phyloP scores from a whole-genome alignment of 164 flowering plant species.

The Taxillus chinensis region DNA sequence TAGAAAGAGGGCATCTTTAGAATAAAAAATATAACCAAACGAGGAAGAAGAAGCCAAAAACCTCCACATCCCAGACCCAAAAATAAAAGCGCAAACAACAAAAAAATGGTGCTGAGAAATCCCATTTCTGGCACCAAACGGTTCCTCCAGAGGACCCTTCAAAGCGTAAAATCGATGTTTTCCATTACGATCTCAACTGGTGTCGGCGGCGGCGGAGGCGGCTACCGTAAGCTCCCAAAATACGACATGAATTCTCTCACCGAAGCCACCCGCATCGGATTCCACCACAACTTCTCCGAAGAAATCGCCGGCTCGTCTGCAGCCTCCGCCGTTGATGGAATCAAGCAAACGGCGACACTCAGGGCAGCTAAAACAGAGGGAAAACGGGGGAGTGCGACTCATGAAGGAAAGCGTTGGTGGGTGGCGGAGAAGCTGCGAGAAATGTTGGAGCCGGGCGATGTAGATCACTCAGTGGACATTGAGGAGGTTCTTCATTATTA shows the following conservation, averaged over 20 bases:
- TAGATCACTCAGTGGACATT: constrained; percentile 57
- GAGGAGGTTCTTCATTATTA: constrained; percentile 73
- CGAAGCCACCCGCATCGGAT: constrained; percentile 12
- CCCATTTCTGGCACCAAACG: constrained; percentile 43
- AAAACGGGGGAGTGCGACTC: constrained; percentile 10
- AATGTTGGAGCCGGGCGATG: constrained; percentile 41
- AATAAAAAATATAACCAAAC: no score
- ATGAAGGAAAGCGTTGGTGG: constrained; percentile 9
- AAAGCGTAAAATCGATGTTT: constrained; percentile 37
- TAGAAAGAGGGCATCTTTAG: not conserved
- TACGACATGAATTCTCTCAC: constrained; percentile 26
- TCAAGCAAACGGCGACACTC: constrained; percentile 7
- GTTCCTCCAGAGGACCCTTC: constrained; percentile 39
- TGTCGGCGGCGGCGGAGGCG: constrained; percentile 9
- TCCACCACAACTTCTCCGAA: constrained; percentile 11
- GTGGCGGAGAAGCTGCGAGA: constrained; percentile 51
- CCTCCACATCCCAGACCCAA: not conserved
- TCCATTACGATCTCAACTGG: constrained; percentile 1
- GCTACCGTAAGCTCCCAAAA: constrained; percentile 43
- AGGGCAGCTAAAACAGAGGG: constrained; percentile 3
- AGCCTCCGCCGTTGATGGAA: constrained; percentile 22
- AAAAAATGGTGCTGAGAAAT: constrained; percentile 37
- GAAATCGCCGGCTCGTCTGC: constrained; percentile 26
- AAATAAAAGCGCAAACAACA: not conserved
- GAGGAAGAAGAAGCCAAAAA: no score